Evolutionary conservation across 2,329 filamentous ascomycete species (phyloP), one percentile per base, ranked within the genome.

Genomic region (Aspergillus fructus): DNA sequence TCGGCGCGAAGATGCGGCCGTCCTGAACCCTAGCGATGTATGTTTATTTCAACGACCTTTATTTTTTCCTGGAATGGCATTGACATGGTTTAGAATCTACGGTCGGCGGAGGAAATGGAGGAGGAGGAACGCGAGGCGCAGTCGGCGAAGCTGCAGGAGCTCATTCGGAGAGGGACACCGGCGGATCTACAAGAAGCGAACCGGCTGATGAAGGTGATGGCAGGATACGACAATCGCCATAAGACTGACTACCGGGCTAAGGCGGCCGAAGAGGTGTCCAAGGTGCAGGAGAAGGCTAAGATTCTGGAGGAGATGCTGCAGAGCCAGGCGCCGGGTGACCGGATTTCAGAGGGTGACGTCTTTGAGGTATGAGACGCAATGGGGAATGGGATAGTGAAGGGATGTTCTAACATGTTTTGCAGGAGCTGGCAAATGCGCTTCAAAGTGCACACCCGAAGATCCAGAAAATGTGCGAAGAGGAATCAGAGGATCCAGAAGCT

Each of bases 171-270:
- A 64, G 94, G 94, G 54, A 88, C 90, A 4, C 94, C 94, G 24
- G 89, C 96, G 62, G 94, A 99, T 73, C 79, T 99, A 58, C 93
- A 97, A 73, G 94, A 99, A 79, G 94, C 94, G 53, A 99, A 97
- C 72, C 88, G 91, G 66, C 82, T 99, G 53, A 99, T 99, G 94
- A 99, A 99, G 78, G 85, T 99, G 64, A 97, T 99, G 94, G 94
- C 94, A 53, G 94, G 94, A 61, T 99, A 90, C 75, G 94, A 99
- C 74, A 97, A 91, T 58, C 83, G 93, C 66, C 89, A 91, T 73
- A 97, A 97, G 79, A 97, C 94, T 1, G 93, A 99, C 77, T 99
- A 97, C 76, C 88, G 94, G 63, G 94, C 94, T 62, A 99, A 99
- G 77, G 94, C 94, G 1, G 94, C 94, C 9, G 93, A 97, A 72